Evolutionary conservation across 2,329 filamentous ascomycete species (phyloP), one percentile per base, ranked within the genome.

Genomic region (Aspergillus texensis): DNA sequence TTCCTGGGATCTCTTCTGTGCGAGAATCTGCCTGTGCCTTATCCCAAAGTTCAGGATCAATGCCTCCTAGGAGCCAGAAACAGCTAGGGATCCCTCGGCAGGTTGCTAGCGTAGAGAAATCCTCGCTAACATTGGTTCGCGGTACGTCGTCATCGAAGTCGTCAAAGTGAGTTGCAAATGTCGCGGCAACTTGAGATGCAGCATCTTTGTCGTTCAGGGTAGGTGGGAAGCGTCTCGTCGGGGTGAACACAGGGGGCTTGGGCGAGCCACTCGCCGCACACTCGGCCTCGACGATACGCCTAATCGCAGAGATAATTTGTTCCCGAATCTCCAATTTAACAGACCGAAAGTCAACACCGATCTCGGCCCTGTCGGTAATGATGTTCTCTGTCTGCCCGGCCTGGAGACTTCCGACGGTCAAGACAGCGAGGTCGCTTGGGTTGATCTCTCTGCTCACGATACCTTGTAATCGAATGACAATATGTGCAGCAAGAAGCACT

Each of bases 321-420:
- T 81, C 72, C 9, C 86, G 80, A 2, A 81, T 84, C 30, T 78
- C 74, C 0, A 78, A 70, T 11, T 78, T 78, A 3, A 81, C 79
- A 26, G 82, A 79, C 30, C 87, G 80, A 5, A 88, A 80, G 68
- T 89, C 83, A 45, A 89, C 72, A 14, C 83, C 83, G 5, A 89
- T 76, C 56, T 82, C 78, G 0, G 86, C 87, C 16, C 79, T 72
- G 59, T 85, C 84, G 0, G 84, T 79, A 59, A 89, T 88, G 61
- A 89, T 82, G 68, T 89, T 89, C 71, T 88, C 86, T 1, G 84
- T 82, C 65, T 86, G 81, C 1, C 87, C 87, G 0, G 85, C 86
- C 63, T 87, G 82, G n/a, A 89, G 73, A 58, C 81, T 82, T 10
- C 84, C 85, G 8, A 88, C 85, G 0, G 86, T 88, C 9, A 89